Base-by-base conservation (phyloP, 306 rosid genomes). In the Lathyrus oleraceus region DNA sequence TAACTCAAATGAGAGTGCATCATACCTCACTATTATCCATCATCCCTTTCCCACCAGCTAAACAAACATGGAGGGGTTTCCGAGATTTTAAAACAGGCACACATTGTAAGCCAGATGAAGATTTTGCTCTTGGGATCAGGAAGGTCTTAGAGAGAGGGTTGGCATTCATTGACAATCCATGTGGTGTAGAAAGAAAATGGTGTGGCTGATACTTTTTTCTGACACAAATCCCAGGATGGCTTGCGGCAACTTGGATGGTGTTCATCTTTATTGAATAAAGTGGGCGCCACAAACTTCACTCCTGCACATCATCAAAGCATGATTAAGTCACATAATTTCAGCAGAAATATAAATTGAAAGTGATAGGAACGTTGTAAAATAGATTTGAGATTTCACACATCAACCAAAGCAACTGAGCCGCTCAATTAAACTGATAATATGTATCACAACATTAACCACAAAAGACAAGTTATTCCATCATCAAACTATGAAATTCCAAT, bases 31-130 rank as follows among this genome's bases (percentile, higher is more conserved):
- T 76, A 60, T 62, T 81, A 36, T 52, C 87, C 82, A 61, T 76
- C 73, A 81, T 85, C 74, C 87, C 89, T 70, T 78, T 69, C 47
- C 83, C 87, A 70, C 86, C 86, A 7, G 83, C 86, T 15, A 74
- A 76, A 79, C 89, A 85, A 56, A 83, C 82, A 39, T 78, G 84
- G 62, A 70, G 78, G 53, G 76, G 25, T 21, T 35, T 73, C 45
- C 12, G 72, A 52, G 64, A 81, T 69, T 75, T 82, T 11, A 80
- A 74, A 25, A 73, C n/a, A 1, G 84, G 76, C 42, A 70, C 30
- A 43, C 57, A 59, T 52, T 40, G 82, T 64, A 72, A 60, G 75
- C 72, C 56, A 76, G 69, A 38, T 20, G 77, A 61, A 52, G 38
- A 67, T 64, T 70, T 40, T 15, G 27, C 23, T 49, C 42, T 35